Evolutionary conservation across 2,329 filamentous ascomycete genomes (phyloP), one percentile per base, ranked within the genome.

Genomic region (Stagonosporopsis vannaccii): DNA sequence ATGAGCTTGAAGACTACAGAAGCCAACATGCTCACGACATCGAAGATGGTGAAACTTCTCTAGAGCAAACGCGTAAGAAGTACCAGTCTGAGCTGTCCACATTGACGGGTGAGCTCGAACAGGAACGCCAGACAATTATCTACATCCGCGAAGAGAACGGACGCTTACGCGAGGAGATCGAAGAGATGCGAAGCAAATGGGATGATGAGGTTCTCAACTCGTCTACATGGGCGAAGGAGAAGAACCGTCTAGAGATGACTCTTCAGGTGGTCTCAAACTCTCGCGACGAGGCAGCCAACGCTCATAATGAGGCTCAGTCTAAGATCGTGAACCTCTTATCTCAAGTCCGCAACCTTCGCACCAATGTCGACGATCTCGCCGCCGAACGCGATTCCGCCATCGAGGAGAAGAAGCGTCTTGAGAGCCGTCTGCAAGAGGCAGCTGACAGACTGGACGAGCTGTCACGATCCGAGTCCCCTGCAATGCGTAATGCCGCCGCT

Each of bases 161-260:
- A 15, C 88, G 92, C 40, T 84, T 99, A 49, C 89, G 94, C n/a
- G 94, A 98, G 73, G 95, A 99, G 77, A 87, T 98, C 22, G 95
- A 99, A 68, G 92, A 97, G 68, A 84, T 98, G 56, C 88, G 95
- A 63, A 92, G 89, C 66, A 98, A 98, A 79, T 98, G 95, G 94
- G 95, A 99, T 70, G 92, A 98, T 68, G 94, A 99, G 78, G 92
- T 98, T 11, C 86, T 98, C 66, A 98, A 98, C 79, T 96, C 92
- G 77, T 96, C 92, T 15, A 97, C 94, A 0, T 98, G 95, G 93
- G 93, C 93, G 12, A 99, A 99, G 80, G 94, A 99, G 79, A 98
- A 98, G 81, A 85, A 92, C 15, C 89, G 94, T 15, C 84, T 99
- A 36, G 94, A 98, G 74, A 87, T 92, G 58, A 96, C 92, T 5